These are phyloP conservation scores for Pisolithus sp. DNA, from an alignment of 768 basidiomycete species.

Conservation along the genomic window DNA sequence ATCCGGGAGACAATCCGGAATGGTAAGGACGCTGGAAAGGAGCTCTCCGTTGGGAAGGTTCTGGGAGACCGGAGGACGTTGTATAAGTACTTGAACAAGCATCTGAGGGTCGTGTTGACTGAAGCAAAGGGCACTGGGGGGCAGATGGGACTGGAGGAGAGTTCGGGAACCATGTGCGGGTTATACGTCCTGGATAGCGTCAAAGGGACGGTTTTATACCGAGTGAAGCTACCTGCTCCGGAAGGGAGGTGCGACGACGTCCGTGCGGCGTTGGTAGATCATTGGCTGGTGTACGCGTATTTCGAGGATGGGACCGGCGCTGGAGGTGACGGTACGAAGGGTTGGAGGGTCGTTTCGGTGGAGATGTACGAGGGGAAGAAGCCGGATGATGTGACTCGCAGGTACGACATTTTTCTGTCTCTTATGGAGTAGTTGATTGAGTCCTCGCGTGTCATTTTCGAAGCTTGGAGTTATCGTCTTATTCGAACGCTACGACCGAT, in stretches of 20 bases:
- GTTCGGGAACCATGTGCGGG: conserved; percentile 34
- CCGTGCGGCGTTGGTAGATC: conserved; percentile 69
- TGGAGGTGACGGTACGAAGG: conserved; percentile 43
- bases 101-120: conserved; percentile 64
- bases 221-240: conserved; percentile 44
- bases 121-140: conserved; percentile 18
- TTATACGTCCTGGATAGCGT: conserved; percentile 75
- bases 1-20: conserved; percentile 48
- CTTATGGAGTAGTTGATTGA: not conserved
- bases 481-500: conserved; percentile 45
- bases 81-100: conserved; percentile 92
- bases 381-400: conserved; percentile 62
- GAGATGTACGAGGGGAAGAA: conserved; percentile 81
- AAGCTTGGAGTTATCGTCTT: conserved; percentile 51
- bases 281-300: conserved; percentile 90
- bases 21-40: conserved; percentile 29
- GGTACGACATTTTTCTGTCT: conserved; percentile 37
- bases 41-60: conserved; percentile 80
- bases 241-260: conserved; percentile 49
- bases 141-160: too few species aligned
- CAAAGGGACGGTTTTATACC: conserved; percentile 74
- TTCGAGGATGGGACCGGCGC: conserved; percentile 49
- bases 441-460: not conserved
- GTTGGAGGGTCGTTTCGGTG: conserved; percentile 70
- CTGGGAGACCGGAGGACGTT: conserved; percentile 82